Percentiles rank a stretch among this genome's conserved stretches.
Conservation (phyloP, 73 alveolate genomes). For the Urostyla sp. region DNA sequence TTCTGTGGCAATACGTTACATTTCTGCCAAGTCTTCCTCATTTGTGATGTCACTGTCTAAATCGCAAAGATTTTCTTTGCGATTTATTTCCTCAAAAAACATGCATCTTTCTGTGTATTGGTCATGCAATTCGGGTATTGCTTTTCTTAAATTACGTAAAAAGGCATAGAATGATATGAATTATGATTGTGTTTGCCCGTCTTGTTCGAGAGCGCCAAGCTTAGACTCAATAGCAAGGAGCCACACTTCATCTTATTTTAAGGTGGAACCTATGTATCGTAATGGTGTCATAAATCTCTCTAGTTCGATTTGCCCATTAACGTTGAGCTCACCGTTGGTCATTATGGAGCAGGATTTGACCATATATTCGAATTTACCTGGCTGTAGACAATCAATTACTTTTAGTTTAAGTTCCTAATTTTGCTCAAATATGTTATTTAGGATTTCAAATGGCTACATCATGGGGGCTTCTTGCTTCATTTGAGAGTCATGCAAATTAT, state of each 20-base stretch:
- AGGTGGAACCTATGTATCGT: background rate
- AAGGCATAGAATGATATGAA: constrained; percentile 21
- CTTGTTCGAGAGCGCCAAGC: constrained; percentile 41
- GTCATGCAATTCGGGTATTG: constrained; percentile 44
- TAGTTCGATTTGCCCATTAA: constrained; percentile 25
- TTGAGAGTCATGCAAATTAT: constrained; percentile 3
- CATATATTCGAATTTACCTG: constrained; percentile 44
- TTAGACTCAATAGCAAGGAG: background rate
- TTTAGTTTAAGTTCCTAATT: background rate
- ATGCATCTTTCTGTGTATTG: constrained; percentile 15
- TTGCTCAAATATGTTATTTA: background rate
- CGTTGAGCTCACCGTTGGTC: constrained; percentile 27
- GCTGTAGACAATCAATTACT: background rate
- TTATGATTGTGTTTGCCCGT: constrained; percentile 18
- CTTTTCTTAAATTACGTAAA: constrained; percentile 27
- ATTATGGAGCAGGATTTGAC: constrained; percentile 51
- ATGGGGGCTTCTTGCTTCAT: background rate
- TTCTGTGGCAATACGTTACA: constrained; percentile 29
- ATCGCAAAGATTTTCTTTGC: constrained; percentile 30
- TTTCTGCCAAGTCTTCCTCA: constrained; percentile 31
- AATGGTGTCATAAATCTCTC: constrained; percentile 26
- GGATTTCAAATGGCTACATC: constrained; percentile 12
- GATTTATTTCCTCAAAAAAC: background rate
- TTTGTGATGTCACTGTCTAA: constrained; percentile 41
- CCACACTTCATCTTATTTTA: constrained; percentile 38